Conservation (phyloP, 805 yeast genomes). For the Starmerella scarabaei region DNA sequence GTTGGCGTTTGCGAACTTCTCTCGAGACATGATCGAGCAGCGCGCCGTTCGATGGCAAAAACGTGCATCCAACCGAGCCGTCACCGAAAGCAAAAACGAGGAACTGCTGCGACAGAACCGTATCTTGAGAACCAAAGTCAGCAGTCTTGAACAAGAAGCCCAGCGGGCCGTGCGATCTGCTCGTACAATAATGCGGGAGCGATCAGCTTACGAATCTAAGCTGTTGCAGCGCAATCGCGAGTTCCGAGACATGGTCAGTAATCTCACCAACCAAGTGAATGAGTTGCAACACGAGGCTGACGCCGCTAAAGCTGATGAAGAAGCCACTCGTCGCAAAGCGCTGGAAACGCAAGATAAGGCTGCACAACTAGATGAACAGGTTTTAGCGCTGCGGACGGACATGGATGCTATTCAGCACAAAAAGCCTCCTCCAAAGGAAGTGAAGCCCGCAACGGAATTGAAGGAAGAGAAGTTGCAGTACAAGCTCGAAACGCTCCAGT, state of each 20-base stretch:
- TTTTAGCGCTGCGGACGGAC: neutral
- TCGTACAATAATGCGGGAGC: constrained; percentile 26
- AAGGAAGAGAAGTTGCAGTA: too few species aligned
- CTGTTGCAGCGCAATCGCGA: constrained; percentile 27
- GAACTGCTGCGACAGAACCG: constrained; percentile 24
- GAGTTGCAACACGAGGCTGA: constrained; percentile 21
- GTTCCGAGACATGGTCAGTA: constrained; percentile 21
- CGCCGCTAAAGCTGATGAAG: constrained; percentile 24
- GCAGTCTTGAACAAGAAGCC: constrained; percentile 23
- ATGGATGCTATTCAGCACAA: neutral
- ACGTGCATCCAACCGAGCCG: constrained; percentile 22
- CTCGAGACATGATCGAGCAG: constrained; percentile 36
- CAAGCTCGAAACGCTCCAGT: constrained; percentile 6
- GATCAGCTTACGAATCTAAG: constrained; percentile 29
- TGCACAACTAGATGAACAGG: constrained; percentile 18
- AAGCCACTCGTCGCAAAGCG: constrained; percentile 25
- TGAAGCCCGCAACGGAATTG: neutral
- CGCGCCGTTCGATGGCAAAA: constrained; percentile 28
- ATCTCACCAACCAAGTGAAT: constrained; percentile 19
- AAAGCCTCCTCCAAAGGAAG: neutral
- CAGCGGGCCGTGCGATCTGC: constrained; percentile 25
- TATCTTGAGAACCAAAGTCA: constrained; percentile 22
- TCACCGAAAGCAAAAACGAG: constrained; percentile 25
- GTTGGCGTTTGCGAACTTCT: constrained; percentile 43
- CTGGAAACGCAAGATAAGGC: constrained; percentile 24